phyloP scores from a whole-genome alignment of 2,329 filamentous ascomycete species.

The Curvularia lunata region DNA sequence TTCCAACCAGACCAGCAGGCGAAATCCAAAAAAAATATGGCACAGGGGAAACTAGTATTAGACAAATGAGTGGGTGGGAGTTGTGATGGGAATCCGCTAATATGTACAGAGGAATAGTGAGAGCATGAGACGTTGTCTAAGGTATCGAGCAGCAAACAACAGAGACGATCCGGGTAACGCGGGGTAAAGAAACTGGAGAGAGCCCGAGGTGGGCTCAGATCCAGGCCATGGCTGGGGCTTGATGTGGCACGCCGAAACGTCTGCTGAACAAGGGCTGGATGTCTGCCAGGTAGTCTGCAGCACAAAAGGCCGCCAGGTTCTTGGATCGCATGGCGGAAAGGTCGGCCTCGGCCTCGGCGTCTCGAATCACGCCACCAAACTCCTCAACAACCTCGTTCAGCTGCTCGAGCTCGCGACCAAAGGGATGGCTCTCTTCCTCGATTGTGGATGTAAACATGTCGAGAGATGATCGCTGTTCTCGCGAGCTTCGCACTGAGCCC shows the following conservation, averaged over 20 bases:
- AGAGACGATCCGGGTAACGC: constrained; percentile 9
- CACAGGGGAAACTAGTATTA: constrained; percentile 26
- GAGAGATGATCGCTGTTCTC: constrained; percentile 59
- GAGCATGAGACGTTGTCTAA: constrained; percentile 22
- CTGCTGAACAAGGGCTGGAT: constrained; percentile 67
- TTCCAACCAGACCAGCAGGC: constrained; percentile 20
- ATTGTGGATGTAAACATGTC: constrained; percentile 51
- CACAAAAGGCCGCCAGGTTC: constrained; percentile 75
- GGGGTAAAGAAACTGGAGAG: constrained; percentile 1
- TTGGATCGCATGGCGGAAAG: constrained; percentile 70
- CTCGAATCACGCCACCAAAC: constrained; percentile 66
- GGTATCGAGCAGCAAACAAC: constrained; percentile 16
- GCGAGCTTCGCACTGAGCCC: constrained; percentile 60
- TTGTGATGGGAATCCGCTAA: constrained; percentile 14
- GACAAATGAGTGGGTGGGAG: constrained; percentile 24
- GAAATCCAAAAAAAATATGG: constrained; percentile 12
- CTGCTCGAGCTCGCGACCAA: constrained; percentile 87
- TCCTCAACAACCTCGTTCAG: constrained; percentile 94
- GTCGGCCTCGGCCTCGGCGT: constrained; percentile 74
- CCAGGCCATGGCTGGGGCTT: constrained; percentile 43
- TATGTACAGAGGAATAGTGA: constrained; percentile 26
- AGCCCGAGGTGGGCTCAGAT: constrained; percentile 30
- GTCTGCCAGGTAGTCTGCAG: constrained; percentile 83
- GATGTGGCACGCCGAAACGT: constrained; percentile 29
- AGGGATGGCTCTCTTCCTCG: constrained; percentile 68